These are phyloP conservation scores for Hortiboletus campestris DNA, from an alignment of 768 basidiomycete species.

Conservation along the genomic window DNA sequence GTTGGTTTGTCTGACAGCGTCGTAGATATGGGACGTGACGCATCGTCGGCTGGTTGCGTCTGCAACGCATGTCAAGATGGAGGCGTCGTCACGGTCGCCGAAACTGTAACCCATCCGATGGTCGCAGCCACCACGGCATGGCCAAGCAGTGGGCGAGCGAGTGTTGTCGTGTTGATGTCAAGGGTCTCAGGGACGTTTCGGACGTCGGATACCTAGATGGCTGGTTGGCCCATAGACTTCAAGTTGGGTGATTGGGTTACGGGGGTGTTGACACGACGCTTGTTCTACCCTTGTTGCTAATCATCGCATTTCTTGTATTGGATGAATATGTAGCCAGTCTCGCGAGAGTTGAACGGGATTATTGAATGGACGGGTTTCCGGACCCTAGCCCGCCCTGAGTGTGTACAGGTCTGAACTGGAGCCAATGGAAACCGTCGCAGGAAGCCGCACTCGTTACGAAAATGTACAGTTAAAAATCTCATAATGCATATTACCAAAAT, in stretches of 20 bases:
- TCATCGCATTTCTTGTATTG: too few species aligned
- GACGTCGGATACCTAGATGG: not conserved
- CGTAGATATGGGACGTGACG: slow-evolving; percentile 41
- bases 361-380: not conserved
- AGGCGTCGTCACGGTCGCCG: slow-evolving; percentile 1
- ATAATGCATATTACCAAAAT: too few species aligned
- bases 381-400: not conserved
- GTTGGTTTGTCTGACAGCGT: not conserved
- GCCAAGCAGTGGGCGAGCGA: not conserved
- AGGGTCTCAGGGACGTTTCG: not conserved
- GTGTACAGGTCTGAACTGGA: not conserved
- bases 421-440: not conserved
- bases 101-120: slow-evolving; percentile 14
- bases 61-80: slow-evolving; percentile 42
- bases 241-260: too few species aligned
- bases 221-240: too few species aligned
- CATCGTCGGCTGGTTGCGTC: slow-evolving; percentile 42
- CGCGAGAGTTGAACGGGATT: not conserved
- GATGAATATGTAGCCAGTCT: not conserved
- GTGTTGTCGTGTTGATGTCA: not conserved
- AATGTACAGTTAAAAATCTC: too few species aligned
- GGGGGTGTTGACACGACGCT: not conserved
- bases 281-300: not conserved
- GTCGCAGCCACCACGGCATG: too few species aligned
- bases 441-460: too few species aligned